Evolutionary conservation across 1,284 basidiomycete genomes (phyloP).

Genomic region (Heterobasidion annosum): DNA sequence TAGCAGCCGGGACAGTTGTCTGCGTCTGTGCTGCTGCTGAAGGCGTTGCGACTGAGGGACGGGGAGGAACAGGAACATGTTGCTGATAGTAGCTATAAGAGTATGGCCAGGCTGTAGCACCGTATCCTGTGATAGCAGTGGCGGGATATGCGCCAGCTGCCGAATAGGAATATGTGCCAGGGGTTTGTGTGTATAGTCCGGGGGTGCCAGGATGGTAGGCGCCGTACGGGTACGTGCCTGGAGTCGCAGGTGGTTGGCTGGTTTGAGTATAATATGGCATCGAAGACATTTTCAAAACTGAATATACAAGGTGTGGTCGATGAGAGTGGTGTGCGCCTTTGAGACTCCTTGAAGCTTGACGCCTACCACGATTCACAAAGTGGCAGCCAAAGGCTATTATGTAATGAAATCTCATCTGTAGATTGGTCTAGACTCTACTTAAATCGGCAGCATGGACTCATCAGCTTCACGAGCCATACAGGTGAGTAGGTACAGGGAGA

Average conservation of each 20-base stretch:
- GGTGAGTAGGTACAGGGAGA: no score
- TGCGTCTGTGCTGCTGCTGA: slow-evolving; percentile 10
- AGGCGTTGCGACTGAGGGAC: slow-evolving; percentile 19
- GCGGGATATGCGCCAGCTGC: slow-evolving; percentile 22
- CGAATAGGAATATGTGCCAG: slow-evolving; percentile 39
- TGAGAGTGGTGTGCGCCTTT: no score
- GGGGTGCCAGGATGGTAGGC: slow-evolving; percentile 1
- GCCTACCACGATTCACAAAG: no score
- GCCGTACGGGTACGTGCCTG: slow-evolving; percentile 8
- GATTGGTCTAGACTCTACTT: no score
- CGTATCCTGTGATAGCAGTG: slow-evolving; percentile 40
- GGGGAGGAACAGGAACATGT: slow-evolving; percentile 25
- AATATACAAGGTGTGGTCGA: no score
- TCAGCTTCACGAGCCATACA: no score
- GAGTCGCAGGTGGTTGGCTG: slow-evolving; percentile 9
- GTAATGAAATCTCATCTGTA: no score
- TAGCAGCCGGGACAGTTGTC: slow-evolving; percentile 11
- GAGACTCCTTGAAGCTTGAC: no score
- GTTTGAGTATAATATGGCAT: slow-evolving; percentile 11
- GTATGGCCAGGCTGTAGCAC: slow-evolving; percentile 39
- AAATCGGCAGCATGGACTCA: no score
- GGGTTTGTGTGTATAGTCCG: slow-evolving; percentile 9
- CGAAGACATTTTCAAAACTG: background rate
- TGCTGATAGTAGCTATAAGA: slow-evolving; percentile 46
- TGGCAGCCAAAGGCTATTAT: no score